A percentile compares a stretch with the other conserved stretches of the same genome.
Evolutionary conservation across 176 grass and related monocot genomes (phyloP).

Genomic region (Oropetium thomaeum): DNA sequence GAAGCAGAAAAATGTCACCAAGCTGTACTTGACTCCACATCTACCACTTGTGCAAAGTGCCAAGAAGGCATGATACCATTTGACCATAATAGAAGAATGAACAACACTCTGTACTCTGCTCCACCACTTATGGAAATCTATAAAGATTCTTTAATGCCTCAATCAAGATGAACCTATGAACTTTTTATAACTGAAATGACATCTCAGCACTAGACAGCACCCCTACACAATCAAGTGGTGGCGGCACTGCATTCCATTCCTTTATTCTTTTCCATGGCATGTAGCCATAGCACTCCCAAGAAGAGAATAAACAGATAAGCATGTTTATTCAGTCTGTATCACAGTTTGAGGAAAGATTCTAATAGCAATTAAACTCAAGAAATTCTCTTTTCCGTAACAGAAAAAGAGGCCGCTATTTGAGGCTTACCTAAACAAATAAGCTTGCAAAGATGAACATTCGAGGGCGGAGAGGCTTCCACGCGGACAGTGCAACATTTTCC

Average conservation of each 20-base stretch:
- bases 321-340: slow-evolving; percentile 32
- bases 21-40: slow-evolving; percentile 39
- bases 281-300: slow-evolving; percentile 15
- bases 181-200: slow-evolving; percentile 39
- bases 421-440: slow-evolving; percentile 24
- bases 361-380: slow-evolving; percentile 34
- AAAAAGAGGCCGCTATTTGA: slow-evolving; percentile 38
- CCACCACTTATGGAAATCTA: slow-evolving; percentile 49
- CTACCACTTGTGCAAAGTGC: slow-evolving; percentile 27
- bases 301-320: slow-evolving; percentile 46
- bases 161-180: slow-evolving; percentile 29
- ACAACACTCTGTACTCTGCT: slow-evolving; percentile 40
- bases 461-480: slow-evolving; percentile 28
- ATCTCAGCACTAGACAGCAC: slow-evolving; percentile 39
- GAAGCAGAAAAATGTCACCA: slow-evolving; percentile 23
- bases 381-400: slow-evolving; percentile 40
- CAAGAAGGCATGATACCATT: slow-evolving; percentile 42
- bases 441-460: slow-evolving; percentile 25
- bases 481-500: slow-evolving; percentile 16
- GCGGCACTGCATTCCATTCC: slow-evolving; percentile 29
- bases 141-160: slow-evolving; percentile 31
- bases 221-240: slow-evolving; percentile 41
- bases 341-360: slow-evolving; percentile 46
- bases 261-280: slow-evolving; percentile 49
- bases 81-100: slow-evolving; percentile 35